A percentile compares a stretch with the other conserved stretches of the same genome.
Evolutionary conservation across 805 yeast species (phyloP).

Genomic region (Yarrowia sp.): DNA sequence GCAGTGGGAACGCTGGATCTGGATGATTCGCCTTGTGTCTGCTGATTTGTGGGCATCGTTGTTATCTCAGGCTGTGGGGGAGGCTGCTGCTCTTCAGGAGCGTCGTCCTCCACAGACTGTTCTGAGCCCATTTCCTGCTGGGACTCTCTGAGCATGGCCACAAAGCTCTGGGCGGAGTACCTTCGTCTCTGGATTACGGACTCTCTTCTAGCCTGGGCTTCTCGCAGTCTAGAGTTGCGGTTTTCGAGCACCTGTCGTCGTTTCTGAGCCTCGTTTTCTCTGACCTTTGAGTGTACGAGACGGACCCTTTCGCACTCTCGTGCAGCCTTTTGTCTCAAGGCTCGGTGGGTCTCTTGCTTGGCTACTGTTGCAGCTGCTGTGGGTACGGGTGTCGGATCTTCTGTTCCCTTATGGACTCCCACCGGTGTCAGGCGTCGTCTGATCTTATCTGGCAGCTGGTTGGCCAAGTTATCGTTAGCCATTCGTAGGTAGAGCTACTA

Average conservation of each 20-base stretch:
- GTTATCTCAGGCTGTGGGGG: background rate
- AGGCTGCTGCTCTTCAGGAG: background rate
- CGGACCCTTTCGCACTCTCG: slow-evolving; percentile 13
- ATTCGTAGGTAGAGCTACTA: background rate
- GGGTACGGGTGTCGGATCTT: background rate
- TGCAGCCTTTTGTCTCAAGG: background rate
- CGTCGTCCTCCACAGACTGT: background rate
- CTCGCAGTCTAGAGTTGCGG: background rate
- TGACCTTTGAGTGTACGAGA: background rate
- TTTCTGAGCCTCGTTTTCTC: slow-evolving; percentile 11
- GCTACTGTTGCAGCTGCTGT: background rate
- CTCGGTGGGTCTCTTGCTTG: background rate
- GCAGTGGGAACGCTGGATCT: background rate
- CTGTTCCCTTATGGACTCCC: background rate
- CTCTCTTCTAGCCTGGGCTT: slow-evolving; percentile 3
- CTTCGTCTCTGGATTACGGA: background rate
- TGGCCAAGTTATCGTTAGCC: slow-evolving; percentile 18
- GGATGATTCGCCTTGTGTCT: background rate
- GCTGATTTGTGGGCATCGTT: background rate
- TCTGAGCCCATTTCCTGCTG: background rate
- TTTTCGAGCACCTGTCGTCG: background rate
- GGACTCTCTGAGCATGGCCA: background rate
- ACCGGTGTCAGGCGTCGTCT: slow-evolving; percentile 1
- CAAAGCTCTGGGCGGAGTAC: slow-evolving; percentile 18
- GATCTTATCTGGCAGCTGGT: slow-evolving; percentile 23